Evolutionary conservation across 345 rosid species (phyloP).

Genomic region (Melaleuca quinquenervia): DNA sequence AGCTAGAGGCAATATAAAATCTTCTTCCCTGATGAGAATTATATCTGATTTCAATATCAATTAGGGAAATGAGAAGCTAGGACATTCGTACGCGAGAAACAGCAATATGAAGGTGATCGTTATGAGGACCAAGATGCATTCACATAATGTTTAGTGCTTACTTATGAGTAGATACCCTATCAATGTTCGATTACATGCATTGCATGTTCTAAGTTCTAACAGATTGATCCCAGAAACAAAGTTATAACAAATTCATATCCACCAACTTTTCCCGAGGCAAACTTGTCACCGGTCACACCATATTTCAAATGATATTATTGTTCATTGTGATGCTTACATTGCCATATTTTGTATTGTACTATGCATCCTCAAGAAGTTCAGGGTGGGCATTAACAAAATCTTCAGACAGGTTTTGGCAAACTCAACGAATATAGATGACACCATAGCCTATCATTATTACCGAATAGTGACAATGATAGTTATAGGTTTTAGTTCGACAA

Average conservation of each 20-base stretch:
- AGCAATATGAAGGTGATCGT: not conserved
- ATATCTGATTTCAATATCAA: not conserved
- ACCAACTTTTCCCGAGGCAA: not conserved
- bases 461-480: not conserved
- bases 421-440: not conserved
- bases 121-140: not conserved
- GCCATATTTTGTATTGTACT: not conserved
- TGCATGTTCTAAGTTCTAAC: not conserved
- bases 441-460: not conserved
- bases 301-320: not conserved
- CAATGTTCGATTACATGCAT: not conserved
- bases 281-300: not conserved
- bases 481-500: not conserved
- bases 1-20: not conserved
- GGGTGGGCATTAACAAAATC: not conserved
- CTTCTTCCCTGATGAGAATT: too few relatives aligned
- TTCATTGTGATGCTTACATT: not conserved
- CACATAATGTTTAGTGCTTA: not conserved
- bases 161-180: not conserved
- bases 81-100: not conserved
- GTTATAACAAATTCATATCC: not conserved
- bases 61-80: not conserved
- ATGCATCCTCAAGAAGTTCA: not conserved
- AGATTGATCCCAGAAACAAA: not conserved
- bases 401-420: not conserved